A percentile compares a stretch with the other conserved stretches of the same genome.
These are phyloP conservation scores for Alternaria consortialis DNA, from an alignment of 2,329 filamentous ascomycete species.

Conservation along the genomic window DNA sequence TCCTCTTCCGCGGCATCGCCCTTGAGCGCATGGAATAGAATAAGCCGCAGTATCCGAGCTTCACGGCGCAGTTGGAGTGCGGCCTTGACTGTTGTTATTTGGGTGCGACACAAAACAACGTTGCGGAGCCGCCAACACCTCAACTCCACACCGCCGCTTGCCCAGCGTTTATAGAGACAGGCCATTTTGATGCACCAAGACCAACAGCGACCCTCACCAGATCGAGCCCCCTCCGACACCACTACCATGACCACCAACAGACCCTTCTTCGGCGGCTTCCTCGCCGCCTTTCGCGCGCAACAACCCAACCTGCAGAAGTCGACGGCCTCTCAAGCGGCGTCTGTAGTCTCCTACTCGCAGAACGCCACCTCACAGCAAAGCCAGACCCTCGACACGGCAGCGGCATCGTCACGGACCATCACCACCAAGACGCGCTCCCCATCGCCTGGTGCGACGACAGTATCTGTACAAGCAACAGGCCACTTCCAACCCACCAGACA, in stretches of 20 bases:
- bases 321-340: constrained; percentile 54
- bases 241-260: constrained; percentile 69
- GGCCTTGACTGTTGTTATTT: background rate
- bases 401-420: constrained; percentile 53
- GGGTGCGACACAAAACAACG: constrained; percentile 5
- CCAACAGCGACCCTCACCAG: constrained; percentile 30
- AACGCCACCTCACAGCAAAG: constrained; percentile 47
- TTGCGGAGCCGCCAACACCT: constrained; percentile 1
- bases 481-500: constrained; percentile 54
- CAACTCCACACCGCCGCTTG: constrained; percentile 11
- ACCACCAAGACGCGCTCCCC: constrained; percentile 45
- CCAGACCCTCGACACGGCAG: constrained; percentile 51
- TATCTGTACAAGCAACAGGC: constrained; percentile 51
- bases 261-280: constrained; percentile 72
- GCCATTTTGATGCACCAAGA: constrained; percentile 41
- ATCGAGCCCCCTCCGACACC: constrained; percentile 23
- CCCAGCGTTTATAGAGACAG: background rate
- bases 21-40: constrained; percentile 3
- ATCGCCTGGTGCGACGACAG: constrained; percentile 48
- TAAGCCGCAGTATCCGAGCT: background rate
- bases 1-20: background rate
- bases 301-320: constrained; percentile 69
- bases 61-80: constrained; percentile 1
- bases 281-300: constrained; percentile 72
- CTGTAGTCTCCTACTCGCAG: constrained; percentile 50